Percentiles rank a stretch among this genome's conserved stretches.
Evolutionary conservation across 2,329 filamentous ascomycete genomes (phyloP).

Genomic region (Claviceps pazoutovae): DNA sequence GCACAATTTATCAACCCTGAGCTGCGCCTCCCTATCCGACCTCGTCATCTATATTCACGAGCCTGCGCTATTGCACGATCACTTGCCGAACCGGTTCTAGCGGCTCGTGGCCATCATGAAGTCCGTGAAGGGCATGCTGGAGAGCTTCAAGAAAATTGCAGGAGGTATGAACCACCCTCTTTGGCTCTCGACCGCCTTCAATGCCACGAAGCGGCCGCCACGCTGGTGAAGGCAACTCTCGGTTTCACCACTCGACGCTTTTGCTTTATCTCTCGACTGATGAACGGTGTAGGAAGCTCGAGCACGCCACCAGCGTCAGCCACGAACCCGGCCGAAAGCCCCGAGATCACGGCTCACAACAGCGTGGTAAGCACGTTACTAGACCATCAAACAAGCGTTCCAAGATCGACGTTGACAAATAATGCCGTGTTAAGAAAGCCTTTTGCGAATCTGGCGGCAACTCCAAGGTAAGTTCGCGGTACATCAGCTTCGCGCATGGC

Average conservation of each 20-base stretch:
- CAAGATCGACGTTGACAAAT: slow-evolving; percentile 11
- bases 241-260: not conserved
- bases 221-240: not conserved
- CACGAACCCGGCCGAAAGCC: slow-evolving; percentile 36
- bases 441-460: slow-evolving; percentile 68
- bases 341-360: slow-evolving; percentile 50
- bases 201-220: not conserved
- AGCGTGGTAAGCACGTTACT: slow-evolving; percentile 43
- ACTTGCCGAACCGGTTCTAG: not conserved
- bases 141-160: slow-evolving; percentile 37
- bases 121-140: slow-evolving; percentile 39
- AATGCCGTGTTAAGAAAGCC: slow-evolving; percentile 40
- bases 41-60: not conserved
- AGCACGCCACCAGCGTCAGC: slow-evolving; percentile 10
- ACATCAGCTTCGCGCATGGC: not conserved
- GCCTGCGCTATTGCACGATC: not conserved
- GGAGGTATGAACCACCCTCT: slow-evolving; percentile 12
- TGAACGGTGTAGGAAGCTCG: not conserved
- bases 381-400: not conserved
- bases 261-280: not conserved
- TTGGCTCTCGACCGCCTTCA: not conserved
- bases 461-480: slow-evolving; percentile 27
- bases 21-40: not conserved
- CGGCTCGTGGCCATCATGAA: slow-evolving; percentile 18
- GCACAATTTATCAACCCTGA: not conserved